phyloP scores from a whole-genome alignment of 495 filamentous ascomycete species.

The Neurospora sp. region DNA sequence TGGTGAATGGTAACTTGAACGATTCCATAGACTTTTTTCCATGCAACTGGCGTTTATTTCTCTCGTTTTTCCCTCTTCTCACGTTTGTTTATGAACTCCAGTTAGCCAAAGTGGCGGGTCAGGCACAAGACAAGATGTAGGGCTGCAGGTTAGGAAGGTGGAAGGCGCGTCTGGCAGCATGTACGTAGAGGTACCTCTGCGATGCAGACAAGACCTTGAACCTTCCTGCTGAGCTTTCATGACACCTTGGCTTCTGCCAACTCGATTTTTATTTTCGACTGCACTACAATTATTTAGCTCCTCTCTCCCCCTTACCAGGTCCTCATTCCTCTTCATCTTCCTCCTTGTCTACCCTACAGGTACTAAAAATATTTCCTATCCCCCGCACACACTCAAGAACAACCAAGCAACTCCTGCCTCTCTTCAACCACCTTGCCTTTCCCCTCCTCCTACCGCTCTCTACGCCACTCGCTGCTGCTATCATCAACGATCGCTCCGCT shows the following conservation, averaged over 20 bases:
- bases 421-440: neutral
- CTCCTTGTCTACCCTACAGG: neutral
- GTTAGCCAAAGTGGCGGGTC: neutral
- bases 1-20: too few relatives aligned
- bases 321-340: neutral
- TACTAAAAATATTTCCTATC: neutral
- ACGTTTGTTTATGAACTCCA: neutral
- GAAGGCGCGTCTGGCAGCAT: neutral
- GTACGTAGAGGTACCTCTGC: neutral
- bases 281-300: neutral
- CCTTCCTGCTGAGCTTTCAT: neutral
- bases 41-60: too few relatives aligned
- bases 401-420: neutral
- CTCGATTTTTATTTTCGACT: neutral
- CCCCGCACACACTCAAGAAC: neutral
- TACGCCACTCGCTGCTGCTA: neutral
- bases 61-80: too few relatives aligned
- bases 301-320: neutral
- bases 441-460: neutral
- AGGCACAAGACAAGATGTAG: neutral
- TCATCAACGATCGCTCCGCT: neutral
- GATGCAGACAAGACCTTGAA: neutral
- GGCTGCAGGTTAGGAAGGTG: neutral
- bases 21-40: too few relatives aligned
- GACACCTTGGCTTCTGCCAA: neutral